Evolutionary conservation across 2,329 filamentous ascomycete species (phyloP).

Genomic region (Aspergillus neotritici): DNA sequence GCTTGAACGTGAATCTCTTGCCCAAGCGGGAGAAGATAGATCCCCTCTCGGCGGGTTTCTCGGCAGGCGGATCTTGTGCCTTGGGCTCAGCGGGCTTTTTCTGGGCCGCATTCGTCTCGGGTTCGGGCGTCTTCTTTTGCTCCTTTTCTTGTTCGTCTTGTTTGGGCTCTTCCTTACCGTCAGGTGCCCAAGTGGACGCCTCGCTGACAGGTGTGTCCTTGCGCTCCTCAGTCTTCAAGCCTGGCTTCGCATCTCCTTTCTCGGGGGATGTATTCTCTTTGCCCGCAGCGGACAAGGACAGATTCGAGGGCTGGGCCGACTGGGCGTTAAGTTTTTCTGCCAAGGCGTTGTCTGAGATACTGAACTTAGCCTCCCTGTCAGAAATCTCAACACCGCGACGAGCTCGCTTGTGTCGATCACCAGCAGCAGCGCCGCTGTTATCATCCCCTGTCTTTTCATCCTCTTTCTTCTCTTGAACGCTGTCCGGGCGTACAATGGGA

Average conservation of each 20-base stretch:
- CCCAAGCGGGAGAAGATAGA: constrained; percentile 66
- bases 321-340: constrained; percentile 27
- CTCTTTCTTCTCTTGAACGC: constrained; percentile 38
- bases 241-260: constrained; percentile 36
- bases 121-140: constrained; percentile 7
- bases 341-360: constrained; percentile 42
- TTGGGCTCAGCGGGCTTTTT: constrained; percentile 9
- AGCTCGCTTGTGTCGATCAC: constrained; percentile 69
- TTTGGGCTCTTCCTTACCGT: constrained; percentile 51
- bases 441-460: constrained; percentile 48
- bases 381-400: constrained; percentile 60
- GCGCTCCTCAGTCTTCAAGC: constrained; percentile 40
- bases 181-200: constrained; percentile 52
- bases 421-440: constrained; percentile 58
- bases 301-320: constrained; percentile 19
- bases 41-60: constrained; percentile 32
- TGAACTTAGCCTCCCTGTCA: constrained; percentile 71
- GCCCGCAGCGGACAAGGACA: constrained; percentile 27
- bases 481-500: constrained; percentile 67
- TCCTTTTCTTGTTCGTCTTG: constrained; percentile 38
- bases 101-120: constrained; percentile 4
- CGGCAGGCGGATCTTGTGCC: constrained; percentile 5
- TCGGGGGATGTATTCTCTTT: constrained; percentile 34
- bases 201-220: constrained; percentile 30
- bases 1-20: constrained; percentile 57